Evolutionary conservation across 1,284 basidiomycete genomes (phyloP), one percentile per base, ranked within the genome.

Genomic region (Ustilago curta): DNA sequence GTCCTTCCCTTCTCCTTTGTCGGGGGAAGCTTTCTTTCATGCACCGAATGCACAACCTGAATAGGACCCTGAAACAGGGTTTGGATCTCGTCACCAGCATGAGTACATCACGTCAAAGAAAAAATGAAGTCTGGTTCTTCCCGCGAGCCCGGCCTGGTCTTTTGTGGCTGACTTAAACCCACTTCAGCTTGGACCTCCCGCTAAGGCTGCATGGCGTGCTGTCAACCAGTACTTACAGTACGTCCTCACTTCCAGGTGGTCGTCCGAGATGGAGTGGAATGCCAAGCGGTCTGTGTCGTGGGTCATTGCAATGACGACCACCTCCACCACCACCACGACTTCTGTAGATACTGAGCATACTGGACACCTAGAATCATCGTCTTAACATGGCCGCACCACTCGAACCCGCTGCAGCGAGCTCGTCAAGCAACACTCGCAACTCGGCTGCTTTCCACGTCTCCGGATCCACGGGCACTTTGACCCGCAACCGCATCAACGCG

Each of bases 401-500:
- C 23, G 43, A 48, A 4, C 42, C 37, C 7, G 16, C 50, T 16
- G 37, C 12, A 4, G 35, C 35, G 14, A 31, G 31, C 44, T 48
- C 59, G 8, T 37, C 59, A 14, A 47, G 35, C 32, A n/a, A 23
- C 19, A 25, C 56, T 2, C 44, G 23, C 8, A 19, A 4, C 12
- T 42, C 62, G 4, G 19, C 43, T 11, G 2, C 54, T 7, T 61
- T 57, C 47, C 43, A 61, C 44, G n/a, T 62, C 39, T 52, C 55
- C 27, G 59, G 66, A 19, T 23, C 66, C 5, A 32, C 59, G 2
- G 66, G 59, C 19, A 57, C 59, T 4, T 32, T 39, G 14, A 58
- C 67, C 25, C 56, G 67, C 21, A 63, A 63, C 21, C 64, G 65
- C 18, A n/a, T 69, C 42, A 57, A 62, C 11, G 52, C 59, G 6